Evolutionary conservation across 495 filamentous ascomycete genomes (phyloP), one percentile per base, ranked within the genome.

Genomic region (Xylaria castorea): DNA sequence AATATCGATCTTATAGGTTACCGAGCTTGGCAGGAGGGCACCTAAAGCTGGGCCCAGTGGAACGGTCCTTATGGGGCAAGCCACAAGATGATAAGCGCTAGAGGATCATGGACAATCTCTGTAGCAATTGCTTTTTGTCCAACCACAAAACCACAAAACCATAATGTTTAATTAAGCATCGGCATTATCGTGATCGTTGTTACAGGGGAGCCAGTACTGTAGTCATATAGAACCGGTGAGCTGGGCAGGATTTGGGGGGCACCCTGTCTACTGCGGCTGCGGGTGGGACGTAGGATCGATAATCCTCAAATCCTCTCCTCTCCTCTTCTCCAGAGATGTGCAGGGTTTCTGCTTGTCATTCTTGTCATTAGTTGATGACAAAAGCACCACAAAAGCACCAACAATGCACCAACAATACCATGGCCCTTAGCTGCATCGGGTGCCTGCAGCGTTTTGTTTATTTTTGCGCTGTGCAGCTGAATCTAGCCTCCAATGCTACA

Each of bases 1-100:
- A 4, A n/a, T 60, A 62, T 22, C 58, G 58, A 62, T 62, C 58
- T 61, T 9, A 62, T 40, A 40, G 30, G 55, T 20, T 16, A 20
- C 55, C 83, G 71, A 83, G 89, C 73, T 86, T 88, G 65, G 83
- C 77, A 12, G 91, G 91, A 16, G 90, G 91, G 75, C 92, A 91
- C 72, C 90, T 79, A 65, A 93, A 66, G 62, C 32, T 53, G 18
- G 32, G 44, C 64, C 46, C 27, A 9, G 25, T 46, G 64, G 27
- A 8, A 53, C 30, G 64, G 44, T 38, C 36, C 46, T 32, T 50
- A 66, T 53, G 64, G 64, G 64, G 46, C 64, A 51, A 32, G 25
- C 27, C 7, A 32, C 42, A 36, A 51, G 25, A 50, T 11, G 25
- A 40, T 66, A 66, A 66, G 64, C 64, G 32, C 64, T 66, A 66